A percentile compares a stretch with the other conserved stretches of the same genome.
phyloP scores from a whole-genome alignment of 2,329 filamentous ascomycete genomes.

The Orbilia javanica region DNA sequence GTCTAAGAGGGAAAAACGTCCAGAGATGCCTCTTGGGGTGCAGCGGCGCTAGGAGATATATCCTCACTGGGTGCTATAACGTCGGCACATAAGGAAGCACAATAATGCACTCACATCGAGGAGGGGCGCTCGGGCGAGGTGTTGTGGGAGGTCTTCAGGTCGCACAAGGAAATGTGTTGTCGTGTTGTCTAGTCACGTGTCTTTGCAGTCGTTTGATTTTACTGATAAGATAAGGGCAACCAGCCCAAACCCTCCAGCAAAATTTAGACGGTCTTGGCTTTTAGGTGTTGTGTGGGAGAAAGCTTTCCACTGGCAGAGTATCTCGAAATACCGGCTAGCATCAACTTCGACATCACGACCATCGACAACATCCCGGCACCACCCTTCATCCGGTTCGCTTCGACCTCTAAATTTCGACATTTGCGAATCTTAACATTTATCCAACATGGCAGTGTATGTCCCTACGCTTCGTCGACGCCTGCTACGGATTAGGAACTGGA shows the following conservation, averaged over 20 bases:
- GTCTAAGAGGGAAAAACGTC: conserved; percentile 49
- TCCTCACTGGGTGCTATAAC: conserved; percentile 24
- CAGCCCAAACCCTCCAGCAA: conserved; percentile 54
- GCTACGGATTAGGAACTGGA: conserved; percentile 15
- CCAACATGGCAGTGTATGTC: conserved; percentile 58
- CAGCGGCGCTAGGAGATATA: conserved; percentile 32
- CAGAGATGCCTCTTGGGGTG: conserved; percentile 24
- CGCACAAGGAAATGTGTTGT: conserved; percentile 37
- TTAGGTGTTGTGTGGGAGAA: conserved; percentile 54
- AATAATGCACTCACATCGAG: background rate
- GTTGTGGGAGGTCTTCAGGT: conserved; percentile 25
- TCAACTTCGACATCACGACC: conserved; percentile 55
- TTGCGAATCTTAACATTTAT: conserved; percentile 45
- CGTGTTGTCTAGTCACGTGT: conserved; percentile 24
- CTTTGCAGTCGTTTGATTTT: background rate
- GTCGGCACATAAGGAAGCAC: background rate
- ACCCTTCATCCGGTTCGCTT: conserved; percentile 49
- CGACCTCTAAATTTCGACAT: conserved; percentile 42
- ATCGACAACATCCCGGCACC: conserved; percentile 49
- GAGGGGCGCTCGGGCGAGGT: conserved; percentile 2
- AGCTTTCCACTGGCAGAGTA: conserved; percentile 39
- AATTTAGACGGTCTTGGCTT: conserved; percentile 41
- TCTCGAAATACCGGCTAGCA: conserved; percentile 58
- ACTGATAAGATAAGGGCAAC: conserved; percentile 58
- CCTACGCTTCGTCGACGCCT: conserved; percentile 16